Base-by-base conservation (phyloP, 2,329 filamentous ascomycete genomes). In the Neocucurbitaria cava region DNA sequence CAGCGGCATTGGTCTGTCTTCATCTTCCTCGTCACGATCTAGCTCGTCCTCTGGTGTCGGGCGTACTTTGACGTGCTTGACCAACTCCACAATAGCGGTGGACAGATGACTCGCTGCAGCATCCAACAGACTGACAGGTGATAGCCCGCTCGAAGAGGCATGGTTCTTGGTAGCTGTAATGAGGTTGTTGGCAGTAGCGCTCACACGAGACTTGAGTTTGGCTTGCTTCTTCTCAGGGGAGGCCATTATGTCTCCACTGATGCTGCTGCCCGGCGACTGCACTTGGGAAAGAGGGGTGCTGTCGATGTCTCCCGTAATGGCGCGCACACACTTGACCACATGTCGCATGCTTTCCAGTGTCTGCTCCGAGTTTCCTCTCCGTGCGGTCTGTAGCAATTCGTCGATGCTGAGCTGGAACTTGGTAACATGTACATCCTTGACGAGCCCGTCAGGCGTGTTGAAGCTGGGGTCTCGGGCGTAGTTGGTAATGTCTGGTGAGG, bases 91-190 rank as follows among this genome's bases (percentile, higher is more conserved):
- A 21, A 98, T 84, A 2, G 93, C 88, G 4, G 90, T 87, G 1
- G 92, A 91, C 31, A 98, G 82, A 76, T 99, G 92, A 21, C 91
- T 95, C 7, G 94, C 92, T 2, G 95, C 94, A 3, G 94, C 95
- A 74, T 99, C 95, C 20, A 99, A 82, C 3, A 99, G 79, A 5
- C 92, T 96, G n/a, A 99, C 89, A 0, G 95, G 95, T 1, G 92
- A 94, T 28, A 99, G 85, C 26, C 95, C 95, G 18, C 86, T 87
- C 0, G 92, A 88, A 10, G 86, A 84, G 30, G 90, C 89, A 74
- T 95, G 96, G 71, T 96, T 96, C 79, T 96, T 96, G 30, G 91
- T 89, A 1, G 94, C 92, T 2, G 94, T 98, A 68, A 98, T 97
- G 53, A 99, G 82, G 70, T 94, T 95, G 81, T 98, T 98, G 44